Conservation (phyloP, 352 stramenopile species). For the Phytophthora macrochlamydospora region DNA sequence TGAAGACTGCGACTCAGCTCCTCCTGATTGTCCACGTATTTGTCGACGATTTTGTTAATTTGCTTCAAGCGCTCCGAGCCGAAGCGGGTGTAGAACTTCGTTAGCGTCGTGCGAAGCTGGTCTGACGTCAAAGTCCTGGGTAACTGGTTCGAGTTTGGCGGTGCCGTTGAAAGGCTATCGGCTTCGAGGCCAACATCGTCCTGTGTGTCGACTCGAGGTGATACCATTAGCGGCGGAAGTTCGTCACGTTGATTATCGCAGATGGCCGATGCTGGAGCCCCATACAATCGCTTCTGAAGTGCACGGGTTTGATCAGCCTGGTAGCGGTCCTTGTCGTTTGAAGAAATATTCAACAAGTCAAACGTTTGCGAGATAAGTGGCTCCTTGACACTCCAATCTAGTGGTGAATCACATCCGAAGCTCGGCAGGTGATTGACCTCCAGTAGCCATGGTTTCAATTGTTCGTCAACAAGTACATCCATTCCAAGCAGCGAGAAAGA, state of each 20-base stretch:
- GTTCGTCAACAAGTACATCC: constrained; percentile 96
- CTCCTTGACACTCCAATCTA: constrained; percentile 96
- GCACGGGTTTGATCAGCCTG: constrained; percentile 66
- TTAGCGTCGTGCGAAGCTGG: constrained; percentile 48
- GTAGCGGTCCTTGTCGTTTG: constrained; percentile 82
- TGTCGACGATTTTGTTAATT: constrained; percentile 75
- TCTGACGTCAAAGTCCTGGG: constrained; percentile 24
- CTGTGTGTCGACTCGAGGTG: constrained; percentile 9
- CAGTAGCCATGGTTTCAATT: constrained; percentile 95
- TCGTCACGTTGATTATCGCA: constrained; percentile 33
- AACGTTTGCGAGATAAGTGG: constrained; percentile 93
- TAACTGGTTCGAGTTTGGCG: no score
- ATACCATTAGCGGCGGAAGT: constrained; percentile 19
- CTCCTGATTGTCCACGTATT: constrained; percentile 70
- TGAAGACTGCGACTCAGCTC: constrained; percentile 65
- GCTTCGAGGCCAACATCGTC: constrained; percentile 11
- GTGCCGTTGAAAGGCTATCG: background rate
- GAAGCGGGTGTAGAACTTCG: constrained; percentile 61
- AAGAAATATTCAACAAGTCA: constrained; percentile 82
- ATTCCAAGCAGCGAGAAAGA: constrained; percentile 95
- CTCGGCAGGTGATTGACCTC: constrained; percentile 98
- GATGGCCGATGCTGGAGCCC: constrained; percentile 10
- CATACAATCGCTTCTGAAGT: constrained; percentile 71
- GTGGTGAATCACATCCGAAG: constrained; percentile 94
- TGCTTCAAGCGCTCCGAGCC: constrained; percentile 62